Conservation (phyloP, 2,329 filamentous ascomycete species). For the Coniochaeta sp. region DNA sequence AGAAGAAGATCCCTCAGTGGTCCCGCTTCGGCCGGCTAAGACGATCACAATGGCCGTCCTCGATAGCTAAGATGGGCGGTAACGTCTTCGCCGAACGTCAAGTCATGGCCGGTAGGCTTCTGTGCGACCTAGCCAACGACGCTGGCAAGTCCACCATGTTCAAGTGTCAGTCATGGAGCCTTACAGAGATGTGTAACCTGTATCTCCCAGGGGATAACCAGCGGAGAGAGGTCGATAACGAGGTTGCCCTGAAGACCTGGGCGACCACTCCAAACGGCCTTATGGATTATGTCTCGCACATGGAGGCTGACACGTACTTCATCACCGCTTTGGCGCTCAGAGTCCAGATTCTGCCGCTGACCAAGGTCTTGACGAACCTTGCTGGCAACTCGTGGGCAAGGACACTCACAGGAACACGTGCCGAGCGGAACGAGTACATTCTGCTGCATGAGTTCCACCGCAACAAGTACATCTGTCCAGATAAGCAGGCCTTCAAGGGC, state of each 20-base stretch:
- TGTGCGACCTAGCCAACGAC: slow-evolving; percentile 93
- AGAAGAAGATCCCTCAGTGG: slow-evolving; percentile 91
- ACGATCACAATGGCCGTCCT: slow-evolving; percentile 77
- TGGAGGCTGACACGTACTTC: slow-evolving; percentile 92
- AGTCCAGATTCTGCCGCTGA: slow-evolving; percentile 86
- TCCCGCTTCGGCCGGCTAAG: slow-evolving; percentile 84
- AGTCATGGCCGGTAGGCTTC: slow-evolving; percentile 76
- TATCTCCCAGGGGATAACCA: slow-evolving; percentile 68
- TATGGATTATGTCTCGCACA: slow-evolving; percentile 89
- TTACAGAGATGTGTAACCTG: slow-evolving; percentile 94
- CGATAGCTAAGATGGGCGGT: slow-evolving; percentile 76
- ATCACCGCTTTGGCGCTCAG: slow-evolving; percentile 84
- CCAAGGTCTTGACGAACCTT: slow-evolving; percentile 91
- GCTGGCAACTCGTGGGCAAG: slow-evolving; percentile 98
- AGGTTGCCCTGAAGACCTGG: slow-evolving; percentile 80
- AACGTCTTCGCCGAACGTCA: slow-evolving; percentile 93
- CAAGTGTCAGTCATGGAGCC: slow-evolving; percentile 95
- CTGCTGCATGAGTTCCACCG: slow-evolving; percentile 91
- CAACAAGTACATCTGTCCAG: slow-evolving; percentile 96
- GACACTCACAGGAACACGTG: slow-evolving; percentile 89
- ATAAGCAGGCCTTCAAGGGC: slow-evolving; percentile 78
- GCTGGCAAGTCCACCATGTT: slow-evolving; percentile 95
- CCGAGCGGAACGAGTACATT: slow-evolving; percentile 99
- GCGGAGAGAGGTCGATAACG: slow-evolving; percentile 82
- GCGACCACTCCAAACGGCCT: slow-evolving; percentile 75